Evolutionary conservation across 768 basidiomycete species (phyloP).

Genomic region (Chalciporus pseudorubinellus): DNA sequence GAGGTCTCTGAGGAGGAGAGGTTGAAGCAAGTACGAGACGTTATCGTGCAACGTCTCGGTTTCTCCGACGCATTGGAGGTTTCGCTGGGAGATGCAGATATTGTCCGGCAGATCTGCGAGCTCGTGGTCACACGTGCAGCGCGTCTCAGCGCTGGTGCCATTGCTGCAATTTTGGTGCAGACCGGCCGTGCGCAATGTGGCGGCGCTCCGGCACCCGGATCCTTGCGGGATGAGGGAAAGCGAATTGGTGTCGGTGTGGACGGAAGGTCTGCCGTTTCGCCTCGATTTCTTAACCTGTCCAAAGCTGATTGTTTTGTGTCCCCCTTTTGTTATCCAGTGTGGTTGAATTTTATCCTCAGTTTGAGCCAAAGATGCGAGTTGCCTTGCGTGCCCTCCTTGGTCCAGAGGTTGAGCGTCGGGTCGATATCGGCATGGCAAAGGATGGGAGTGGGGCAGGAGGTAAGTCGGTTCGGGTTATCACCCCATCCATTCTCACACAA

Average conservation of each 20-base stretch:
- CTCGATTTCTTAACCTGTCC: background rate
- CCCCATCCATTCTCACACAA: background rate
- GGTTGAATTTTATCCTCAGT: conserved; percentile 90
- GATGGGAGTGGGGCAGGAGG: conserved; percentile 98
- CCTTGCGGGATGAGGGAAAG: conserved; percentile 37
- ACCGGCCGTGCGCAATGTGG: conserved; percentile 62
- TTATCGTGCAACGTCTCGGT: conserved; percentile 61
- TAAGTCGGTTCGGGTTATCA: conserved; percentile 41
- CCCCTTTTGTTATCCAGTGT: conserved; percentile 47
- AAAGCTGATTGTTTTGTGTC: background rate
- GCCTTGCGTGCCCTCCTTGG: conserved; percentile 79
- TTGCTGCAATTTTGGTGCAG: conserved; percentile 83
- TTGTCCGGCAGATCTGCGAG: conserved; percentile 77
- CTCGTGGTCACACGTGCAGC: conserved; percentile 83
- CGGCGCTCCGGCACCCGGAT: conserved; percentile 17
- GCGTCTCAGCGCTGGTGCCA: conserved; percentile 77
- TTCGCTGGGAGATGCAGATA: conserved; percentile 60
- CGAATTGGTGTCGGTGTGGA: conserved; percentile 86
- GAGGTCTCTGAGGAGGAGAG: conserved; percentile 25
- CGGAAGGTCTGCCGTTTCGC: conserved; percentile 60
- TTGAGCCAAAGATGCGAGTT: conserved; percentile 69
- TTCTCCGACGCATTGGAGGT: conserved; percentile 52
- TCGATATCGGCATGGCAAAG: conserved; percentile 90
- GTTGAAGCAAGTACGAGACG: conserved; percentile 54
- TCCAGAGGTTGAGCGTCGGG: conserved; percentile 70